Percentiles rank a stretch among this genome's conserved stretches.
Conservation (phyloP, 192 early-diverging fungal species). For the Backusella sp. region DNA sequence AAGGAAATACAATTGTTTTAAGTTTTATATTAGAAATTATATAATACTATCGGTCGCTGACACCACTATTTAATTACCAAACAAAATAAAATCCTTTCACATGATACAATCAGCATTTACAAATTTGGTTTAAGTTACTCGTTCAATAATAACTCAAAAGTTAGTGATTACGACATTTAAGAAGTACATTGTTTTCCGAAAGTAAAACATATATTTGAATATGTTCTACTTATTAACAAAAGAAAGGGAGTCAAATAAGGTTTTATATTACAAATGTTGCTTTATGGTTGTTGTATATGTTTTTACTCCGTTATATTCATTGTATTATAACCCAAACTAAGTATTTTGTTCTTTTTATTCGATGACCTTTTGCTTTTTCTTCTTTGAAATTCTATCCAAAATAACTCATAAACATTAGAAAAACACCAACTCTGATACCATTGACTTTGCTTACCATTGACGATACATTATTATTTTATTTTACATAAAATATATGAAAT, state of each 20-base stretch:
- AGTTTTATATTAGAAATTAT: background rate
- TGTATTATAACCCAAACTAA: background rate
- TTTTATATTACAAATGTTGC: background rate
- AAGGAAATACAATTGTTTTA: background rate
- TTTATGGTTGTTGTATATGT: background rate
- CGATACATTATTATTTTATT: background rate
- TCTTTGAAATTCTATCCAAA: background rate
- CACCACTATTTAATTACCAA: slow-evolving; percentile 1
- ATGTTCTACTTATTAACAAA: background rate
- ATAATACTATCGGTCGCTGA: background rate
- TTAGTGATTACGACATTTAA: background rate
- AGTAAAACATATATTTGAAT: background rate
- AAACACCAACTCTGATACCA: background rate
- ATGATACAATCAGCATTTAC: background rate
- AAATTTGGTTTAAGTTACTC: background rate
- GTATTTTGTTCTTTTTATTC: background rate
- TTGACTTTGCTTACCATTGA: background rate
- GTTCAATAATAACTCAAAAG: background rate
- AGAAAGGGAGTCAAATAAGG: background rate
- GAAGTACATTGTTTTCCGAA: background rate
- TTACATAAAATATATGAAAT: background rate
- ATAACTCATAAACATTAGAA: background rate
- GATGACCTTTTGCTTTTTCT: background rate
- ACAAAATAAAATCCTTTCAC: background rate
- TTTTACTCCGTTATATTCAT: background rate